Evolutionary conservation across 2,329 filamentous ascomycete genomes (phyloP), one percentile per base, ranked within the genome.

Genomic region (Fusarium virguliforme): DNA sequence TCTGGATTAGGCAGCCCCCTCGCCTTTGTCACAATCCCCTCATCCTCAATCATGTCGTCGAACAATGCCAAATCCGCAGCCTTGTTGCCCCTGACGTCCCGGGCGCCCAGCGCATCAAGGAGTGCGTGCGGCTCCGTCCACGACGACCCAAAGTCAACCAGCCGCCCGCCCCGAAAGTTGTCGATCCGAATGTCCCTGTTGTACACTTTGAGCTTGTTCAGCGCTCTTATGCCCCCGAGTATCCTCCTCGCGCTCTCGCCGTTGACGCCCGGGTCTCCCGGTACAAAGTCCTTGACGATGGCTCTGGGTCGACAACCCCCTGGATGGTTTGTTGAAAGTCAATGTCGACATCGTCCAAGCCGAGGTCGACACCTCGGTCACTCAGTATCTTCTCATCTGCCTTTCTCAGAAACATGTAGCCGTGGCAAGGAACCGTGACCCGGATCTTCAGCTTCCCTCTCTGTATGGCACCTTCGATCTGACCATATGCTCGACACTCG

Each of bases 401-500:
- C 10, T 59, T 18, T 30, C 50, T 26, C 10, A 72, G 35, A n/a
- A 68, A 64, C 9, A 72, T 18, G 51, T 65, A 71, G n/a, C 70
- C 66, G 30, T 70, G 59, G 34, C 64, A 70, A 32, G 53, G 64
- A 24, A 64, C 34, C 4, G 58, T 51, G 22, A 67, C 32, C 12
- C 55, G 40, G 32, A 24, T 6, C 13, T 18, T 37, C n/a, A 63
- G 15, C 22, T 15, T 40, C n/a, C 57, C 53, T 34, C 60, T 62
- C 37, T 37, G 51, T 3, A 37, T 28, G 6, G 46, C 60, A 37
- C 64, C 60, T 54, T 54, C 50, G 5, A 74, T 68, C 15, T 62
- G 65, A 8, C 70, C 72, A 34, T 74, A 73, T 7, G 73, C 73
- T 43, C 73, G 66, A 37, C 72, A 74, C 62, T 75, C 72, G 10